These are phyloP conservation scores for Pseudogymnoascus sp. DNA, from an alignment of 2,329 filamentous ascomycete genomes.

Conservation along the genomic window DNA sequence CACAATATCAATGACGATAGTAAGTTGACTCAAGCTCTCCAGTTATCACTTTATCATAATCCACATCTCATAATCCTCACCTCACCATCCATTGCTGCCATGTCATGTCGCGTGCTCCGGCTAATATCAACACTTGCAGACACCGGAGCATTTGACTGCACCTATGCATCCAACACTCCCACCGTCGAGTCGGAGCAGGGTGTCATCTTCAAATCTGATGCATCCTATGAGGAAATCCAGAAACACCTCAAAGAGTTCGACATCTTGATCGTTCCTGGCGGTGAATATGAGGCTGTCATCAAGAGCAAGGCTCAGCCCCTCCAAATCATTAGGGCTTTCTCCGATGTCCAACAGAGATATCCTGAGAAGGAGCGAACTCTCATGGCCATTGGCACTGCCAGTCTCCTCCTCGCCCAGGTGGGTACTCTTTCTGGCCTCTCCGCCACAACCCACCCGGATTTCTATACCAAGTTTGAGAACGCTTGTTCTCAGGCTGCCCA, in stretches of 20 bases:
- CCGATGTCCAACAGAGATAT: constrained; percentile 71
- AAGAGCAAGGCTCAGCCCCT: constrained; percentile 62
- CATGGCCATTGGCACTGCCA: constrained; percentile 71
- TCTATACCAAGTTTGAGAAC: constrained; percentile 72
- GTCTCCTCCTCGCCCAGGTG: constrained; percentile 66
- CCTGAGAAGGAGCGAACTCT: constrained; percentile 73
- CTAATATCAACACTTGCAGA: constrained; percentile 15
- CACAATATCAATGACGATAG: constrained; percentile 44
- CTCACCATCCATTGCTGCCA: not conserved
- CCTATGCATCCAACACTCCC: constrained; percentile 38
- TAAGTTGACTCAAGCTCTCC: constrained; percentile 29
- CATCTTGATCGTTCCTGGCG: constrained; percentile 69
- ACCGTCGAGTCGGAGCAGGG: constrained; percentile 51
- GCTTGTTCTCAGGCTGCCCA: constrained; percentile 67
- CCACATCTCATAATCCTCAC: not conserved
- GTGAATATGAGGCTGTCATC: constrained; percentile 51
- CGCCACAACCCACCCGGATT: constrained; percentile 76
- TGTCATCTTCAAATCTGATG: constrained; percentile 62
- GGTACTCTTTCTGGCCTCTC: constrained; percentile 71
- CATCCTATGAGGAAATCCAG: constrained; percentile 67
- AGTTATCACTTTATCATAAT: not conserved
- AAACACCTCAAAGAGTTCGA: constrained; percentile 55
- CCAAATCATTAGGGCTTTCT: constrained; percentile 64
- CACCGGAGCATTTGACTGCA: constrained; percentile 22
- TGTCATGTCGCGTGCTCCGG: not conserved